Evolutionary conservation across 129 eudicot species (phyloP).

Genomic region (Glebionis coronaria): DNA sequence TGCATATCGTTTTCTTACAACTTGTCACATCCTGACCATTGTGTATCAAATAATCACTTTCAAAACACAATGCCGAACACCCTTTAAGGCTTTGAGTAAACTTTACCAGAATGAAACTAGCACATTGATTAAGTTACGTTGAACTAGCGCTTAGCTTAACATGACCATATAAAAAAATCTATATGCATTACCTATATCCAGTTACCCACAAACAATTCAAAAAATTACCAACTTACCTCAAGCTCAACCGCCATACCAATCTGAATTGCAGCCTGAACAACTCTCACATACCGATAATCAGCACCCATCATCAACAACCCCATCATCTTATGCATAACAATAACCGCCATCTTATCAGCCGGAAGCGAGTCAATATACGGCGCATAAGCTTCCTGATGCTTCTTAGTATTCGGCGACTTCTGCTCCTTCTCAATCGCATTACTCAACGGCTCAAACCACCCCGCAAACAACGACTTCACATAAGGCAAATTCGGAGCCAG

Average conservation of each 20-base stretch:
- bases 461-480: slow-evolving; percentile 72
- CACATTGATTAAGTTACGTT: background rate
- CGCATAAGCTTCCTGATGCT: slow-evolving; percentile 50
- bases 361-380: slow-evolving; percentile 66
- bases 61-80: too few relatives aligned
- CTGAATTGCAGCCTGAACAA: slow-evolving; percentile 82
- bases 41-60: too few relatives aligned
- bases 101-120: background rate
- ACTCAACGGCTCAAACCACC: slow-evolving; percentile 95
- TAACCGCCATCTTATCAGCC: slow-evolving; percentile 90
- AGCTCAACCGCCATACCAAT: slow-evolving; percentile 84
- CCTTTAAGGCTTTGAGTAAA: background rate
- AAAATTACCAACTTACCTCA: slow-evolving; percentile 58
- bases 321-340: slow-evolving; percentile 95
- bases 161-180: too few relatives aligned
- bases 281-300: slow-evolving; percentile 54
- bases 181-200: too few relatives aligned
- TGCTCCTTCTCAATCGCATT: slow-evolving; percentile 75
- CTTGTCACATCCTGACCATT: too few relatives aligned
- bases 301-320: slow-evolving; percentile 76
- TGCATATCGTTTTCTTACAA: too few relatives aligned
- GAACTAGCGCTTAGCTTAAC: background rate
- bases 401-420: slow-evolving; percentile 35
- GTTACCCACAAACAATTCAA: background rate
- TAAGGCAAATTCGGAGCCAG: slow-evolving; percentile 89